Base-by-base conservation (phyloP, 2,329 filamentous ascomycete species). In the Colletotrichum scovillei region DNA sequence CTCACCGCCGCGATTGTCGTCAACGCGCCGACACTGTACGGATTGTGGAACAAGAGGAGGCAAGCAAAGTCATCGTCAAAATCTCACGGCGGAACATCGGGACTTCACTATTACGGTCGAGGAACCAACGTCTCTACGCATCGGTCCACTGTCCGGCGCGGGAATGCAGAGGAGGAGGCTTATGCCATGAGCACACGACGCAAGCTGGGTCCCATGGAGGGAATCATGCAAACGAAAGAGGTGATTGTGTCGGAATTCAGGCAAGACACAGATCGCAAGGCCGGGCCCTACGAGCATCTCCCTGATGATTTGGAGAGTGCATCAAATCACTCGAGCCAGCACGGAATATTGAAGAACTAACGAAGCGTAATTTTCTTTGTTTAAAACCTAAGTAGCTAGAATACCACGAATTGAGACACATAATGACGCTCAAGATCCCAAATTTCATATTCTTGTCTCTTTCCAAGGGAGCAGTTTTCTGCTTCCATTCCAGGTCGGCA, bases 1-100 rank as follows among this genome's bases (percentile, higher is more conserved):
- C 56, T 73, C 9, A 70, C 67, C n/a, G 67, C 70, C 28, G 70
- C 70, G 4, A 35, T 73, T 19, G 82, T 85, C 6, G 83, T 84
- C 24, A 85, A 85, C 65, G 78, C 79, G 0, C 82, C 83, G 1
- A 82, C 82, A 0, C 70, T 84, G 11, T 83, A 81, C 67, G 81
- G 78, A 3, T 72, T 82, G 1, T 81, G 79, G 79, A 82, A 81
- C 38, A 79, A 78, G 58, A 67, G 60, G 11, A 73, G 66, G 46
- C 70, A 76, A 52, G 73, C 77, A 6, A 78, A 75, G 42, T 72
- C 74, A 72, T 78, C 9, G 67, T 77, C 14, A 52, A 76, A 63
- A 77, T 77, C 14, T 59, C 49, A 63, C 8, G 69, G 56, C 2
- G 56, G 52, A 3, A 63, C 69, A 5, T 72, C 69, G 2, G 72